Conservation (phyloP, 108 stramenopile species). For the Thalassiosira profunda region DNA sequence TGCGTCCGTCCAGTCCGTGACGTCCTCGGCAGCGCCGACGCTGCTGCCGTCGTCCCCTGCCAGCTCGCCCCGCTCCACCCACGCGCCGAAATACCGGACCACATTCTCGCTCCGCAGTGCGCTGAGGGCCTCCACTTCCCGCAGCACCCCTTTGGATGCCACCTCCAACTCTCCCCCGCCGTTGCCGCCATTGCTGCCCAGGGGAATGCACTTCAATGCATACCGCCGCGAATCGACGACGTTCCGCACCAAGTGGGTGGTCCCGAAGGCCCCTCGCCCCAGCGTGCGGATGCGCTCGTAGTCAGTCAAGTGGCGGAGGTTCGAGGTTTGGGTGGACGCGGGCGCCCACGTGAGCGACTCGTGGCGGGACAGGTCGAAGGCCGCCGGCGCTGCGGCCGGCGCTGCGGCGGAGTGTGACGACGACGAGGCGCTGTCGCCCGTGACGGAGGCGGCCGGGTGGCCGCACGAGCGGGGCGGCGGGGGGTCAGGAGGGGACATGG, state of each 20-base stretch:
- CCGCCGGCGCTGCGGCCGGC: too few species aligned
- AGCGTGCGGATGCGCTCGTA: constrained; percentile 17
- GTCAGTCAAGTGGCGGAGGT: constrained; percentile 8
- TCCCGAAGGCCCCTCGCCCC: constrained; percentile 56
- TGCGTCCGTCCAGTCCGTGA: neutral
- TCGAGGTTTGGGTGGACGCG: neutral
- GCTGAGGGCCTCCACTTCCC: constrained; percentile 48
- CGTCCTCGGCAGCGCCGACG: constrained; percentile 2
- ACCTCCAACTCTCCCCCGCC: neutral
- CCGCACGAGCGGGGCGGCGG: too few species aligned
- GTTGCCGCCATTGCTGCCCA: too few species aligned
- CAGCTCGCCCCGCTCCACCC: constrained; percentile 19
- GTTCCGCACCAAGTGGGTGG: constrained; percentile 35
- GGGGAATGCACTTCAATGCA: constrained; percentile 38
- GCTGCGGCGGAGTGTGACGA: too few species aligned
- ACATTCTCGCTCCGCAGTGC: constrained; percentile 47
- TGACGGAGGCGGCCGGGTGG: too few species aligned
- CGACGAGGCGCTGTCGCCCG: too few species aligned
- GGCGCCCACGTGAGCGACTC: constrained; percentile 6
- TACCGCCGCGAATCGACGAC: constrained; percentile 39
- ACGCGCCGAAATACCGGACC: constrained; percentile 43
- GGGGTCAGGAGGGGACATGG: too few species aligned
- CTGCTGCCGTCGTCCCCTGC: constrained; percentile 17
- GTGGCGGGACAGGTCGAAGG: constrained; percentile 19
- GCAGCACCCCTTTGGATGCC: constrained; percentile 20